phyloP scores from a whole-genome alignment of 2,329 filamentous ascomycete species.

The Cercospora sp. region DNA sequence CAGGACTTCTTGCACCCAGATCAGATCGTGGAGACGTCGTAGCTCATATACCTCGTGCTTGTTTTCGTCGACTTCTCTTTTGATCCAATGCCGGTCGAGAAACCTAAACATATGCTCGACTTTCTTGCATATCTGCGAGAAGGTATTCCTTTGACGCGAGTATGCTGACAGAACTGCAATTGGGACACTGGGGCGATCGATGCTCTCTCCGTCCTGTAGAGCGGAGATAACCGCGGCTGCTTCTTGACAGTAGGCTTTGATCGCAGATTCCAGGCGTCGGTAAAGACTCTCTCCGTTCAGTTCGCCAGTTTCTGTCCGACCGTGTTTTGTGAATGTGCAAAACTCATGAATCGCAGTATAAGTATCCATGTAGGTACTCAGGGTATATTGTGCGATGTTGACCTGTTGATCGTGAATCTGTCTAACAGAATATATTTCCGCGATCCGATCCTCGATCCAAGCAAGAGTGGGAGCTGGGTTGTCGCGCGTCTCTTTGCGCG shows the following conservation, averaged over 20 bases:
- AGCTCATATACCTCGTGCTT: neutral
- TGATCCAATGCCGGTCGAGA: slow-evolving; percentile 3
- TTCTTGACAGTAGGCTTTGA: neutral
- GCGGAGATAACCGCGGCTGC: neutral
- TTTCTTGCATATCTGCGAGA: neutral
- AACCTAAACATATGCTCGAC: neutral
- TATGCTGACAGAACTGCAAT: neutral
- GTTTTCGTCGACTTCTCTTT: neutral
- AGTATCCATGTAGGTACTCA: neutral
- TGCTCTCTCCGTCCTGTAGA: neutral
- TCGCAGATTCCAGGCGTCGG: neutral
- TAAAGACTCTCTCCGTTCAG: neutral
- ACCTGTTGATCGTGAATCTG: neutral
- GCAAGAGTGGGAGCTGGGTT: neutral
- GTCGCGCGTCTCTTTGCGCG: neutral
- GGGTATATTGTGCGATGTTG: neutral
- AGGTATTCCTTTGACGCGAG: neutral
- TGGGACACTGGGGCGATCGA: neutral
- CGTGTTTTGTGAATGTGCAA: neutral
- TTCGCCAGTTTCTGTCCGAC: neutral
- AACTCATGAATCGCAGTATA: neutral
- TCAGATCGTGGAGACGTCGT: neutral
- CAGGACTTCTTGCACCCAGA: neutral
- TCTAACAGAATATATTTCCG: neutral
- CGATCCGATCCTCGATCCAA: neutral